A percentile compares a stretch with the other conserved stretches of the same genome.
Evolutionary conservation across 2,329 filamentous ascomycete genomes (phyloP).

Genomic region (Phyllosticta capitalensis): DNA sequence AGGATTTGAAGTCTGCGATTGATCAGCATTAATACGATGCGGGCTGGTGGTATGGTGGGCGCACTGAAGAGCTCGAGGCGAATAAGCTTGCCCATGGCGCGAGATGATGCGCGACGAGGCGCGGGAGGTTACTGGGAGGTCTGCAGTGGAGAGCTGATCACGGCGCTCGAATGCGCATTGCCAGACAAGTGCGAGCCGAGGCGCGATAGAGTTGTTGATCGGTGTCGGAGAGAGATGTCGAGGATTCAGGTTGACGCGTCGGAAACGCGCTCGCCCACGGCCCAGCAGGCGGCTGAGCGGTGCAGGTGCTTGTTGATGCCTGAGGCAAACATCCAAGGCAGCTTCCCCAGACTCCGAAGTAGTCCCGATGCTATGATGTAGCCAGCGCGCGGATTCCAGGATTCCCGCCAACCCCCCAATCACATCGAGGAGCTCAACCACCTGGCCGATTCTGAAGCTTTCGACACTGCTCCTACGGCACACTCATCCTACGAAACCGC

Average conservation of each 20-base stretch:
- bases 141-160: neutral
- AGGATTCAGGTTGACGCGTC: slow-evolving; percentile 8
- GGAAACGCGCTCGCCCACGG: slow-evolving; percentile 2
- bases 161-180: slow-evolving; percentile 6
- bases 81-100: slow-evolving; percentile 83
- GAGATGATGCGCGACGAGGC: neutral
- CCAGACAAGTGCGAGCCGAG: slow-evolving; percentile 1
- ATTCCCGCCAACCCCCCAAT: neutral
- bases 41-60: slow-evolving; percentile 24
- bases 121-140: neutral
- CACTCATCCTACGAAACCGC: neutral
- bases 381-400: neutral
- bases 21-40: slow-evolving; percentile 16
- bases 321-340: neutral
- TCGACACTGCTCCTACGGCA: neutral
- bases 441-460: neutral
- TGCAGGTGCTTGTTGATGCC: neutral
- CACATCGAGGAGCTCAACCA: neutral
- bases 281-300: neutral
- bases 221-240: slow-evolving; percentile 2
- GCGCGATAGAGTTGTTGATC: neutral
- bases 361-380: neutral
- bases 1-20: slow-evolving; percentile 87
- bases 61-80: slow-evolving; percentile 87
- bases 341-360: neutral